Base-by-base conservation (phyloP, 225 moss, liverwort and hornwort genomes). In the Sphagnum tenellum region DNA sequence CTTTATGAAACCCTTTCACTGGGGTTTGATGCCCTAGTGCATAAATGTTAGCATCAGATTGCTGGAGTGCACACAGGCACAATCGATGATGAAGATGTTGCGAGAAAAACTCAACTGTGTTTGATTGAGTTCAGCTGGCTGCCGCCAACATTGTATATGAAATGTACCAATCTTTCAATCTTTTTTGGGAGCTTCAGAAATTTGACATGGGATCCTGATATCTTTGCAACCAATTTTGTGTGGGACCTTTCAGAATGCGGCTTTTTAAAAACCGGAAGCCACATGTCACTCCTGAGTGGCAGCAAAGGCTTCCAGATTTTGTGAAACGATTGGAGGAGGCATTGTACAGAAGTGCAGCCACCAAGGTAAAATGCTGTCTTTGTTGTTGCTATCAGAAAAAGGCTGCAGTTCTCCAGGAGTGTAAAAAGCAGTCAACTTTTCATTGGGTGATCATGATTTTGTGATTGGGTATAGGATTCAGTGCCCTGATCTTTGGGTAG, bases 221-320 rank as follows among this genome's bases (percentile, higher is more conserved):
- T 13, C 8, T 9, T 14, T 10, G 47, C 47, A 29, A 0, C 59
- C 47, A 8, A 44, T 11, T 44, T 56, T 60, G 68, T 13, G 10
- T 51, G 66, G 62, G 12, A 61, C 10, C 63, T 12, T 48, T 63
- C 92, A 98, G 96, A 81, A 68, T 92, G 75, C 84, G 79, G 69
- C 80, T 98, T 6, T 89, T 98, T 54, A 89, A 86, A 82, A 92
- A 82, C 66, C 83, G 87, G 64, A 83, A 85, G 63, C 78, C 86
- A 14, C 62, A 77, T 73, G 85, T 92, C 51, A 89, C 84, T 64
- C 71, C 74, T 73, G 96, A 92, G 73, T 90, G 87, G 90, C 83
- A 83, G 73, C 88, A 89, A 65, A 98, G 86, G 81, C 89, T 92
- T 68, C 96, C 92, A 66, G 96, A 92, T 79, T 92, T 98, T 81